phyloP scores from a whole-genome alignment of 2,329 filamentous ascomycete species.

The Colletotrichum paranaense region DNA sequence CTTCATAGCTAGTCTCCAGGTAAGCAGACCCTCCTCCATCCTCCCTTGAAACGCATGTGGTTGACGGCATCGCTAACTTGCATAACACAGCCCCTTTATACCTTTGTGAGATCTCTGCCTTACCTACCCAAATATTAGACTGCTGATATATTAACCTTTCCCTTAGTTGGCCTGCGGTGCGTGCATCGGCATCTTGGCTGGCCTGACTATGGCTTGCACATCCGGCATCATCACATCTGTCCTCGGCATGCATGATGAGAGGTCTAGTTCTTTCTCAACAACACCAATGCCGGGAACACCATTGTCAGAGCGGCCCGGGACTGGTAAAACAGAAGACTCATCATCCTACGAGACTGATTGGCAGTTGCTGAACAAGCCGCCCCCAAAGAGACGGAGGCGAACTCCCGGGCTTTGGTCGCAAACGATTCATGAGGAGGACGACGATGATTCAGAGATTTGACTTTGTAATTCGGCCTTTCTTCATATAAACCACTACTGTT shows the following conservation, averaged over 20 bases:
- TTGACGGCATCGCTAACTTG: neutral
- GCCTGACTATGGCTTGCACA: slow-evolving; percentile 67
- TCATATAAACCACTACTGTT: slow-evolving; percentile 1
- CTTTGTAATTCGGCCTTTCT: neutral
- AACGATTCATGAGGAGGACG: slow-evolving; percentile 79
- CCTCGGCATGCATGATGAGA: slow-evolving; percentile 54
- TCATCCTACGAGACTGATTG: slow-evolving; percentile 51
- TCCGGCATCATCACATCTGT: slow-evolving; percentile 65
- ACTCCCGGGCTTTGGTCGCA: slow-evolving; percentile 67
- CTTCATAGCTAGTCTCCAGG: slow-evolving; percentile 49
- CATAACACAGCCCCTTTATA: slow-evolving; percentile 53
- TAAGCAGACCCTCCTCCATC: slow-evolving; percentile 37
- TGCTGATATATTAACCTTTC: slow-evolving; percentile 41
- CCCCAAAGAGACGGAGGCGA: slow-evolving; percentile 52
- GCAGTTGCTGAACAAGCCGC: slow-evolving; percentile 47
- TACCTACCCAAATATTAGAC: neutral
- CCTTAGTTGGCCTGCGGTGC: slow-evolving; percentile 71
- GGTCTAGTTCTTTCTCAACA: slow-evolving; percentile 23
- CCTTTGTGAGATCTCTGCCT: slow-evolving; percentile 49
- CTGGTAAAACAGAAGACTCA: slow-evolving; percentile 36
- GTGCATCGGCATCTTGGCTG: slow-evolving; percentile 73
- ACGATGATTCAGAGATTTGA: slow-evolving; percentile 65
- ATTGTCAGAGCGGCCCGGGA: slow-evolving; percentile 33
- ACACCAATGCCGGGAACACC: slow-evolving; percentile 49
- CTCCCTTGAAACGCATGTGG: slow-evolving; percentile 16